Conservation (phyloP, 2,329 filamentous ascomycete genomes). For the Cladophialophora yegresii region DNA sequence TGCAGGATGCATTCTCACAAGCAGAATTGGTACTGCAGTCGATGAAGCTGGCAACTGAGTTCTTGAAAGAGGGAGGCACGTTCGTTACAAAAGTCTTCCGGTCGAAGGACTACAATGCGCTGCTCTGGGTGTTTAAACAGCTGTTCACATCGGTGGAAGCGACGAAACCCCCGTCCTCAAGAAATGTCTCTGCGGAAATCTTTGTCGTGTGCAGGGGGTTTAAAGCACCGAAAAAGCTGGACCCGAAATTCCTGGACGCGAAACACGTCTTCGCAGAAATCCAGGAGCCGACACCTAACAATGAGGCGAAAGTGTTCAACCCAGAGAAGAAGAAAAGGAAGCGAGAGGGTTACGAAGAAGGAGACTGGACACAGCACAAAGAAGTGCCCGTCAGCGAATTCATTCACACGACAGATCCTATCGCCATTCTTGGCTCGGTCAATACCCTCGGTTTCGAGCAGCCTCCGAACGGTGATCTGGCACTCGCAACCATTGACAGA, state of each 20-base stretch:
- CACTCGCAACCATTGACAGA: conserved; percentile 79
- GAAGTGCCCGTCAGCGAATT: conserved; percentile 87
- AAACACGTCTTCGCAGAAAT: conserved; percentile 89
- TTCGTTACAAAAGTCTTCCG: conserved; percentile 98
- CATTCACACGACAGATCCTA: conserved; percentile 89
- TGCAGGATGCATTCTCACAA: conserved; percentile 97
- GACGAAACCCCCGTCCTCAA: conserved; percentile 91
- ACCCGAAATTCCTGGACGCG: conserved; percentile 89
- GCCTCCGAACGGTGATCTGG: conserved; percentile 77
- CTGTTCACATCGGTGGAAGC: conserved; percentile 94
- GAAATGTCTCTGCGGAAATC: conserved; percentile 96
- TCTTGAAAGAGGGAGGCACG: conserved; percentile 81
- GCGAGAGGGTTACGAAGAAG: conserved; percentile 96
- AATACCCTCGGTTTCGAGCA: conserved; percentile 85
- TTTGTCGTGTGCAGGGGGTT: conserved; percentile 96
- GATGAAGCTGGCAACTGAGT: conserved; percentile 92
- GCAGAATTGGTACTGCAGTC: conserved; percentile 88
- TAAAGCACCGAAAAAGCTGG: conserved; percentile 91
- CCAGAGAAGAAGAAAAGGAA: conserved; percentile 97
- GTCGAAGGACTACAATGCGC: conserved; percentile 92
- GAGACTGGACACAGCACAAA: conserved; percentile 89
- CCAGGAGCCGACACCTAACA: conserved; percentile 81
- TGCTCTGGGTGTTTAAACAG: conserved; percentile 98
- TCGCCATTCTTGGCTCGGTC: conserved; percentile 81
- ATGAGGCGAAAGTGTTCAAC: conserved; percentile 97